These are phyloP conservation scores for Wickerhamiella azyma DNA, from an alignment of 805 yeast species.

Conservation along the genomic window DNA sequence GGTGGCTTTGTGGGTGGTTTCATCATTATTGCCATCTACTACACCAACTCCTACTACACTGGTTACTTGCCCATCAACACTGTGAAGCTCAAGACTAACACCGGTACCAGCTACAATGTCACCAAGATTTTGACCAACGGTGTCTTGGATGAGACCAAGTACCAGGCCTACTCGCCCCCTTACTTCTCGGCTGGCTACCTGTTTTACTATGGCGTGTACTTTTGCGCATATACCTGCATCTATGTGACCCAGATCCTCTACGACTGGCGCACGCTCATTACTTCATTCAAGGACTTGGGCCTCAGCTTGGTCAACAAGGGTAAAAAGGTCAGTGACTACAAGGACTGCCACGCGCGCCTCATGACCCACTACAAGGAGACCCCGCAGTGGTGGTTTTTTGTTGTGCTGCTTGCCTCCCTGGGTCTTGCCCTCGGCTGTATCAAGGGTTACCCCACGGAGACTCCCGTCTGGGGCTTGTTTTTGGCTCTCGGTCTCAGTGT, in stretches of 20 bases:
- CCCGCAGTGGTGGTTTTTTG: slow-evolving; percentile 39
- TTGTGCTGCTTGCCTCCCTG: slow-evolving; percentile 23
- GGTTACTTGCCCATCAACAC: slow-evolving; percentile 33
- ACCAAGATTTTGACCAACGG: slow-evolving; percentile 31
- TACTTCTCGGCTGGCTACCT: slow-evolving; percentile 43
- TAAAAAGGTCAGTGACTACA: slow-evolving; percentile 14
- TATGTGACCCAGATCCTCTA: slow-evolving; percentile 34
- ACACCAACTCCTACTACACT: slow-evolving; percentile 31
- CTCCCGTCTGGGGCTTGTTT: slow-evolving; percentile 32
- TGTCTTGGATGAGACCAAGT: slow-evolving; percentile 32
- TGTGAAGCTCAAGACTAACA: slow-evolving; percentile 37
- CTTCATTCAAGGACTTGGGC: slow-evolving; percentile 20
- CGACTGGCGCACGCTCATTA: slow-evolving; percentile 28
- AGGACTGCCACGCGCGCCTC: slow-evolving; percentile 35
- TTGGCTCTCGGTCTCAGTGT: slow-evolving; percentile 38
- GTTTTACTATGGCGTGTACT: slow-evolving; percentile 38
- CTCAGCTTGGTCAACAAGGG: slow-evolving; percentile 8
- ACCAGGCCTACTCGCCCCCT: slow-evolving; percentile 41
- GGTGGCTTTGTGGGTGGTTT: slow-evolving; percentile 25
- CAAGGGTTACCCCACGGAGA: slow-evolving; percentile 7
- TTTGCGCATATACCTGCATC: slow-evolving; percentile 40
- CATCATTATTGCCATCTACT: slow-evolving; percentile 27
- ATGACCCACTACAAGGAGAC: slow-evolving; percentile 38
- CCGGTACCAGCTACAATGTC: slow-evolving; percentile 34
- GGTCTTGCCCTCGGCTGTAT: slow-evolving; percentile 10